Percentiles rank a stretch among this genome's conserved stretches.
Conservation (phyloP, 176 grass and related monocot genomes). For the Aegilops bicornis region DNA sequence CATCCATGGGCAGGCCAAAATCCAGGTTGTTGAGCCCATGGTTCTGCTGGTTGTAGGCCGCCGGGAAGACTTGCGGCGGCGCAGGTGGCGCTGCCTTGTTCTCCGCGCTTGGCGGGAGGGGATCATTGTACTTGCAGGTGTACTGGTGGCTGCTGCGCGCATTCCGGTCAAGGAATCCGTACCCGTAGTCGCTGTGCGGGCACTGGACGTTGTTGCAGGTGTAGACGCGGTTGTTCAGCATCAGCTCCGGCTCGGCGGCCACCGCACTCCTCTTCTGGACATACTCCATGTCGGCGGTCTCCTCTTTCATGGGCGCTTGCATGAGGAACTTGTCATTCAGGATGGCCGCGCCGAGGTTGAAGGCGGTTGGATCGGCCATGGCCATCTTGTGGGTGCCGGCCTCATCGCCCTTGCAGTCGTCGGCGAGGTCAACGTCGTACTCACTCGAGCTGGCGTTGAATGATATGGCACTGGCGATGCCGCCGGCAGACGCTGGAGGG, state of each 20-base stretch:
- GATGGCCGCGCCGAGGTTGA: slow-evolving; percentile 51
- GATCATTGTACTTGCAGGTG: slow-evolving; percentile 64
- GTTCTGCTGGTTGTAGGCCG: slow-evolving; percentile 37
- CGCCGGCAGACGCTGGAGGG: slow-evolving; percentile 26
- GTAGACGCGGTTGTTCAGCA: slow-evolving; percentile 59
- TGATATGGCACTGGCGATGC: slow-evolving; percentile 53
- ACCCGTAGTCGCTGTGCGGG: slow-evolving; percentile 51
- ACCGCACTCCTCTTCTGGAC: slow-evolving; percentile 61
- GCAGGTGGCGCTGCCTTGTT: slow-evolving; percentile 46
- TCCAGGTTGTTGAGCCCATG: slow-evolving; percentile 50
- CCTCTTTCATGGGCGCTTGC: slow-evolving; percentile 62
- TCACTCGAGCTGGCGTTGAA: slow-evolving; percentile 77
- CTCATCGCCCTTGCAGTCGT: slow-evolving; percentile 71
- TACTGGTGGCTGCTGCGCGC: slow-evolving; percentile 70
- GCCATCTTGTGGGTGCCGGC: slow-evolving; percentile 39
- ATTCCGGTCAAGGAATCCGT: slow-evolving; percentile 78
- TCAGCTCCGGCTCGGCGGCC: slow-evolving; percentile 45
- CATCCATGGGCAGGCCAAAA: slow-evolving; percentile 57
- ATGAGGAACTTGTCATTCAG: slow-evolving; percentile 58
- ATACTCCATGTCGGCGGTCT: slow-evolving; percentile 55
- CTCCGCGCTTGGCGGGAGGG: slow-evolving; percentile 37
- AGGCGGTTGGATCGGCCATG: slow-evolving; percentile 30
- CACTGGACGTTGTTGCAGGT: slow-evolving; percentile 81
- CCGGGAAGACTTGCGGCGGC: slow-evolving; percentile 47
- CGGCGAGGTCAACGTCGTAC: slow-evolving; percentile 78